Evolutionary conservation across 2,329 filamentous ascomycete genomes (phyloP), one percentile per base, ranked within the genome.

Genomic region (Didymella segeticola): DNA sequence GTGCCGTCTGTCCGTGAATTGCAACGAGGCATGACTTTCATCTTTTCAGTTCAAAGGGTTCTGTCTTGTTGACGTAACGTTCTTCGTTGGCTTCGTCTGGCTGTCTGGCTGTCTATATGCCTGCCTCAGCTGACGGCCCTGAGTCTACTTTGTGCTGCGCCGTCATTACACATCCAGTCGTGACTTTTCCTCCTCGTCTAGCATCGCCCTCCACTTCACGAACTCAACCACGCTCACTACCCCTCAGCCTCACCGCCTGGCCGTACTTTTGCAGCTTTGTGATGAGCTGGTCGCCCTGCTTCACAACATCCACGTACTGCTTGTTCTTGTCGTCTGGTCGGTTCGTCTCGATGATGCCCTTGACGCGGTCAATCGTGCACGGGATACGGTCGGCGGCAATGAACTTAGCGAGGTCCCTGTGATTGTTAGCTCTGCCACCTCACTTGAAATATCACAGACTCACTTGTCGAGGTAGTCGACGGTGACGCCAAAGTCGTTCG

Each of bases 241-340:
- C 95, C 69, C 95, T 86, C 78, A 99, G 82, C 71, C 95, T 86
- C 61, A 99, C 95, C 2, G 95, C 90, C 78, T 99, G 95, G 37
- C 95, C 95, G 76, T 99, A 99, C 83, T 99, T 99, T 80, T 99
- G 95, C 66, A 99, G 82, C 83, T 99, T 99, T 53, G 95, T 99
- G 75, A 99, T 98, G 60, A 99, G 83, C 78, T 96, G 90, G 77
- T 99, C 95, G 26, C 95, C 95, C 75, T 98, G 95, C 80, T 95
- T 95, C 57, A 99, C 92, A 30, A 98, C 92, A 68, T 99, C 95
- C 68, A 93, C 90, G 78, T 99, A 99, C 80, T 99, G 95, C 84
- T 96, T 97, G 83, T 98, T 98, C 87, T 99, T 99, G 80, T 96
- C 93, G 74, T 98, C 95, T 8, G 93, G 93, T 48, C 95, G 86